Base-by-base conservation (phyloP, 2,329 filamentous ascomycete genomes). In the Rosellinia necatrix region DNA sequence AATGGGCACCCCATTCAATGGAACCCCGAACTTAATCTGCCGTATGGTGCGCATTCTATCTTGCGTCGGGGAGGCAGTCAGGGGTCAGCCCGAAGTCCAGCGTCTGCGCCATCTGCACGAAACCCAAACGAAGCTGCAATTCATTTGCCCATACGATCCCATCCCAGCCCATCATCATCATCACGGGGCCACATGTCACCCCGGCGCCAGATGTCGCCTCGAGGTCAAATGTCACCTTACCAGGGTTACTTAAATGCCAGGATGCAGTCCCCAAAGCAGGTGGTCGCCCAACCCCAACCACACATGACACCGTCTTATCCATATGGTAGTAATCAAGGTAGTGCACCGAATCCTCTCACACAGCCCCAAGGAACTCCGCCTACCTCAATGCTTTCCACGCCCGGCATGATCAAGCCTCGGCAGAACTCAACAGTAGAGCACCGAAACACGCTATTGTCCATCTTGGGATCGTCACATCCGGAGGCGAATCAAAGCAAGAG, bases 391-490 rank as follows among this genome's bases (percentile, higher is more conserved):
- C 62, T 71, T 35, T 68, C 69, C 6, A 54, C 66, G 21, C 66
- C 70, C 4, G 63, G 62, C 5, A 52, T 65, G 9, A 53, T 66
- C 19, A 71, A 72, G 40, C 70, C 70, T 9, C 70, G 72, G 24
- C 68, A 72, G 34, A 70, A 75, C 22, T 68, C 71, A 35, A 73
- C 70, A 6, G 62, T 70, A 17, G 81, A 75, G 35, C 78, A 81
- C 49, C 75, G 70, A 59, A 74, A 75, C 40, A 73, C 75, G 52
- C 72, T 82, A 3, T 75, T 90, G 10, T 88, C 86, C 4, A 78
- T 90, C 1, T 89, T 90, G 66, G 80, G 82, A 22, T 83, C 82
- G 65, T 66, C 74, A 4, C 68, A 71, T 38, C 42, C 66, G 4
- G 67, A 47, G 44, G 60, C 56, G 37, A 62, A 68, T 15, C 65